A percentile compares a stretch with the other conserved stretches of the same genome.
These are phyloP conservation scores for Hypoxylon perforatum DNA, from an alignment of 495 filamentous ascomycete genomes.

Conservation along the genomic window DNA sequence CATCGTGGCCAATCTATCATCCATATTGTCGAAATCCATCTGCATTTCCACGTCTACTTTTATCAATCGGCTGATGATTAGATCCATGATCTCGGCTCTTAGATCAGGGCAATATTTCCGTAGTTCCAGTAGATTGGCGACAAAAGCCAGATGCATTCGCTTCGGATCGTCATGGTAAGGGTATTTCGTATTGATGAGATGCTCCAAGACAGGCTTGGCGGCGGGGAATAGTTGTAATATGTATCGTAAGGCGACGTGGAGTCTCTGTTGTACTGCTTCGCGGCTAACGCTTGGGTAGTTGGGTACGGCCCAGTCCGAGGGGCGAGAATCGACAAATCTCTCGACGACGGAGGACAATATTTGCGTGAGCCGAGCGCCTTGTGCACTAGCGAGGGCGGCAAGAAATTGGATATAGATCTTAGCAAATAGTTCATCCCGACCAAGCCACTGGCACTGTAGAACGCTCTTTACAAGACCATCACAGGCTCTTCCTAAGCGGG, in stretches of 20 bases:
- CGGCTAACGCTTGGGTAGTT: conserved; percentile 69
- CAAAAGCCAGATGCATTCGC: conserved; percentile 77
- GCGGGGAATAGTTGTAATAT: conserved; percentile 81
- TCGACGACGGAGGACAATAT: conserved; percentile 73
- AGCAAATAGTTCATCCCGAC: conserved; percentile 82
- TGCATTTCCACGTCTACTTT: conserved; percentile 96
- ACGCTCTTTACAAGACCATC: conserved; percentile 78
- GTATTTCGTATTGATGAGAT: conserved; percentile 72
- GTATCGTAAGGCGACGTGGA: conserved; percentile 80
- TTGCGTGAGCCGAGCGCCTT: conserved; percentile 63
- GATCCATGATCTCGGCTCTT: conserved; percentile 81
- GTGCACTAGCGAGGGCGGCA: conserved; percentile 81
- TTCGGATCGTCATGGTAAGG: conserved; percentile 79
- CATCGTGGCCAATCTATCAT: conserved; percentile 62
- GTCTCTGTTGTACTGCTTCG: conserved; percentile 70
- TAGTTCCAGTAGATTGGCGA: conserved; percentile 80
- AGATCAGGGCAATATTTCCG: conserved; percentile 81
- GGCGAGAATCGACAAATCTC: conserved; percentile 69
- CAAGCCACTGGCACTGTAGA: conserved; percentile 83
- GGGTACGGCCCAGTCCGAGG: conserved; percentile 65
- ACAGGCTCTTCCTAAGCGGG: conserved; percentile 74
- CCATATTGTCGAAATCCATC: conserved; percentile 85
- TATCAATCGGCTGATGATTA: conserved; percentile 84
- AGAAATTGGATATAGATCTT: conserved; percentile 83
- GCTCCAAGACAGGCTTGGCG: conserved; percentile 71